A percentile compares a stretch with the other conserved stretches of the same genome.
phyloP scores from a whole-genome alignment of 352 stramenopile genomes.

The Globisporangium camurandrum region DNA sequence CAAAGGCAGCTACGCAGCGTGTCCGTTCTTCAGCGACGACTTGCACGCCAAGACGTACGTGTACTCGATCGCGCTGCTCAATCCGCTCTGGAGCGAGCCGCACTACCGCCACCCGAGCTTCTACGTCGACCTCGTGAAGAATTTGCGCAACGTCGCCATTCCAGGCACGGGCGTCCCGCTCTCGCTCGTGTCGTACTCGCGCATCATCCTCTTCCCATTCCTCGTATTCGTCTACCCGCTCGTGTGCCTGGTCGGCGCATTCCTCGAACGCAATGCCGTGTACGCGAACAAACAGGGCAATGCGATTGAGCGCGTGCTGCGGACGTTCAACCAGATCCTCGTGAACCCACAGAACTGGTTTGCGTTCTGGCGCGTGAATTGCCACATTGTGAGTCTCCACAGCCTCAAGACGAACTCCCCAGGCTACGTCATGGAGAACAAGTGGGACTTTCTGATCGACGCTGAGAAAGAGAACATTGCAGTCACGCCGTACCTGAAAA shows the following conservation, averaged over 20 bases:
- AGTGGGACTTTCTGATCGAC: conserved; percentile 96
- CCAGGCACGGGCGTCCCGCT: conserved; percentile 94
- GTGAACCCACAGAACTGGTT: conserved; percentile 95
- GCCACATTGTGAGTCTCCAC: conserved; percentile 91
- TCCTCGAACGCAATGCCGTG: conserved; percentile 60
- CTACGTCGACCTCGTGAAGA: conserved; percentile 92
- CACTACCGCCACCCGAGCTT: conserved; percentile 96
- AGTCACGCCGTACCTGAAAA: conserved; percentile 91
- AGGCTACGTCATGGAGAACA: conserved; percentile 96
- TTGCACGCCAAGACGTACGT: conserved; percentile 89
- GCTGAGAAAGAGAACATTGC: conserved; percentile 88
- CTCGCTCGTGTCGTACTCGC: conserved; percentile 81
- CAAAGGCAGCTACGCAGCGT: conserved; percentile 61
- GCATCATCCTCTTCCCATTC: conserved; percentile 79
- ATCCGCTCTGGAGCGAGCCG: conserved; percentile 92
- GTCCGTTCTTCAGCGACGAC: conserved; percentile 71
- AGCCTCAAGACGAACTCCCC: conserved; percentile 87
- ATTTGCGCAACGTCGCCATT: conserved; percentile 97
- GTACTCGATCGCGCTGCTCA: conserved; percentile 92
- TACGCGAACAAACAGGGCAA: conserved; percentile 53
- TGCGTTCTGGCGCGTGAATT: conserved; percentile 96
- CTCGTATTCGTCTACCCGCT: conserved; percentile 85
- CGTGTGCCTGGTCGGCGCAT: conserved; percentile 74
- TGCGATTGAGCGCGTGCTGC: conserved; percentile 88
- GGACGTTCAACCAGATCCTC: conserved; percentile 79